phyloP scores from a whole-genome alignment of 768 basidiomycete species.

The Russula compacta region DNA sequence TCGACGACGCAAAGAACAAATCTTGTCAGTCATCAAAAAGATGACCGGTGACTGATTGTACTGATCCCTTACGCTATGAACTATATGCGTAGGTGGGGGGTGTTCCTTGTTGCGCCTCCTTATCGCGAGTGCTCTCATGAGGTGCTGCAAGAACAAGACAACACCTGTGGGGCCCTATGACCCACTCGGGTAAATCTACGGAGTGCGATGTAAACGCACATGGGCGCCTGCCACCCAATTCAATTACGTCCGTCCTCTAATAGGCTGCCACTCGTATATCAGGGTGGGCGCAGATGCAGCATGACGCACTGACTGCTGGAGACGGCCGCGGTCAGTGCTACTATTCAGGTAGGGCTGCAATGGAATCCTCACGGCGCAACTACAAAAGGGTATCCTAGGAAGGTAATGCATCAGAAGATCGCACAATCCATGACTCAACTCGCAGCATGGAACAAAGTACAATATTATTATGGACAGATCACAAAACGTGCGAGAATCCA shows the following conservation, averaged over 20 bases:
- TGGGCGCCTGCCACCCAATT: not conserved
- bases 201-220: not conserved
- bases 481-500: no score
- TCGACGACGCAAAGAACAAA: no score
- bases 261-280: not conserved
- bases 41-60: no score
- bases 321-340: not conserved
- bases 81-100: not conserved
- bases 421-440: no score
- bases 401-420: no score
- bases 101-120: not conserved
- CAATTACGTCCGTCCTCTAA: constrained; percentile 7
- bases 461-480: no score
- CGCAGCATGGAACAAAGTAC: no score
- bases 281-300: not conserved
- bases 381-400: not conserved
- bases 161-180: not conserved
- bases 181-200: not conserved
- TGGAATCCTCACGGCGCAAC: not conserved
- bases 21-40: no score
- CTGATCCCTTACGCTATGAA: no score
- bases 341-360: not conserved
- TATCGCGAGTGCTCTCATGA: constrained; percentile 7
- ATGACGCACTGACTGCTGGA: constrained; percentile 1
- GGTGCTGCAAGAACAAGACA: not conserved